These are phyloP conservation scores for Plasmodium relictum DNA, from an alignment of 169 alveolate species.

Conservation along the genomic window DNA sequence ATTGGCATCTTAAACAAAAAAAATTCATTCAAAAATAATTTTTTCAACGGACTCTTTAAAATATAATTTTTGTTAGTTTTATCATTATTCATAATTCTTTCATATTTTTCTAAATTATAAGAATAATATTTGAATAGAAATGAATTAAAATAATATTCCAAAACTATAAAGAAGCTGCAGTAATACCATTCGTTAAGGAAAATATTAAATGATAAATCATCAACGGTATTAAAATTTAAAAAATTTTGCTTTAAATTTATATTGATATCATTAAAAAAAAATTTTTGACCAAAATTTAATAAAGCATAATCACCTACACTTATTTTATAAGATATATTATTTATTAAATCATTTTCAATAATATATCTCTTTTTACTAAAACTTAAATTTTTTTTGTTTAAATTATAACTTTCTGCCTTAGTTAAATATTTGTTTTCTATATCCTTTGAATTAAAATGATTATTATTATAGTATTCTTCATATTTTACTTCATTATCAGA, in stretches of 20 bases:
- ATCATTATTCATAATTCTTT: background rate
- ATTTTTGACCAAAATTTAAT: constrained; percentile 24
- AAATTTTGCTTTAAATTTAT: constrained; percentile 73
- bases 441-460: background rate
- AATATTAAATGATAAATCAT: constrained; percentile 53
- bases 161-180: constrained; percentile 52
- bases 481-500: background rate
- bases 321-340: constrained; percentile 47
- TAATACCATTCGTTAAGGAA: constrained; percentile 75
- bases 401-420: background rate
- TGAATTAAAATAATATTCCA: constrained; percentile 60
- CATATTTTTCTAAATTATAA: background rate
- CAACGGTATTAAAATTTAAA: constrained; percentile 44
- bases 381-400: background rate
- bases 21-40: constrained; percentile 25
- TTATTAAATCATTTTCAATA: background rate
- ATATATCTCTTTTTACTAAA: background rate
- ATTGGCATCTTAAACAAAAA: constrained; percentile 38
- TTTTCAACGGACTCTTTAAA: background rate
- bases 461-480: background rate
- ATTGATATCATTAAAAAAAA: constrained; percentile 56
- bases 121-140: constrained; percentile 26
- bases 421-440: background rate
- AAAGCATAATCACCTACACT: constrained; percentile 67
- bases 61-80: background rate